Conservation (phyloP, 345 rosid genomes). For the Camelina neglecta region DNA sequence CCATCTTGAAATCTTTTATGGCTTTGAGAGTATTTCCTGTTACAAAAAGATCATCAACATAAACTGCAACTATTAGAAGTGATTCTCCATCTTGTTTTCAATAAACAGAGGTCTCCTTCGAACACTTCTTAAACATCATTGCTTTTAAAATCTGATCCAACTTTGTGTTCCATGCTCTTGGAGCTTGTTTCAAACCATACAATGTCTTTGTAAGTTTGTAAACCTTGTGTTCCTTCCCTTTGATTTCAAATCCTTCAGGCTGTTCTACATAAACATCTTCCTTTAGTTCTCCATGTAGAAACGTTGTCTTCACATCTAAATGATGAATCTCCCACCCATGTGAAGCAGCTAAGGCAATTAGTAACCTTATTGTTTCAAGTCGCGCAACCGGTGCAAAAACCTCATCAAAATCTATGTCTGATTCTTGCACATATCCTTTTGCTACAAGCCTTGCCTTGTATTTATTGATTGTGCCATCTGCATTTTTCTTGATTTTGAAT, state of each 20-base stretch:
- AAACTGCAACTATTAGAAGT: neutral
- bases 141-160: no score
- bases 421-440: no score
- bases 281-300: neutral
- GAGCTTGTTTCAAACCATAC: neutral
- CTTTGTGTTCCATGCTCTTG: neutral
- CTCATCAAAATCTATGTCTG: no score
- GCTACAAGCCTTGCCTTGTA: no score
- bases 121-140: no score
- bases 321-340: neutral
- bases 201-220: neutral
- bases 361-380: fast-evolving
- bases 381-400: no score
- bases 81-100: neutral
- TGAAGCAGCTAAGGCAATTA: fast-evolving
- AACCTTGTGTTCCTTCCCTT: neutral
- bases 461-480: no score
- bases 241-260: fast-evolving
- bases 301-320: neutral
- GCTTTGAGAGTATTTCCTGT: no score
- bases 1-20: no score
- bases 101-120: neutral
- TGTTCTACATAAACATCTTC: neutral
- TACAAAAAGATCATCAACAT: neutral
- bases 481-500: no score